These are phyloP conservation scores for Tricladium varicosporioides DNA, from an alignment of 2,329 filamentous ascomycete genomes.

Conservation along the genomic window DNA sequence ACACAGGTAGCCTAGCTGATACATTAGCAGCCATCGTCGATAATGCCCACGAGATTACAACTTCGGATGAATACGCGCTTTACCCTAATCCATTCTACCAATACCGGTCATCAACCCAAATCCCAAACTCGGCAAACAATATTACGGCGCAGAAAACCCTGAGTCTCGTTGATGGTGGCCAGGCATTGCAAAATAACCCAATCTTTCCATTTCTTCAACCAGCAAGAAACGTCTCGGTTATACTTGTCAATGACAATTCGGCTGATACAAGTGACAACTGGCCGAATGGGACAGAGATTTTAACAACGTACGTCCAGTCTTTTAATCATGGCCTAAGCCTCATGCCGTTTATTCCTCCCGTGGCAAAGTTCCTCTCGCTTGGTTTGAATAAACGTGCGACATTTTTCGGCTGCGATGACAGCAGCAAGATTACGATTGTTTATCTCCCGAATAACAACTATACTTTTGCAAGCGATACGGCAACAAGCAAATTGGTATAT, in stretches of 20 bases:
- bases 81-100: conserved; percentile 63
- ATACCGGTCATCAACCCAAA: conserved; percentile 36
- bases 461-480: conserved; percentile 34
- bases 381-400: conserved; percentile 26
- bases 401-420: conserved; percentile 44
- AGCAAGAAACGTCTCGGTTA: conserved; percentile 55
- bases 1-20: conserved; percentile 18
- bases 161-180: conserved; percentile 46
- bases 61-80: conserved; percentile 37
- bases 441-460: conserved; percentile 43
- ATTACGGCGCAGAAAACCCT: conserved; percentile 36
- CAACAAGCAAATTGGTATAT: conserved; percentile 37
- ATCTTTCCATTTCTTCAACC: conserved; percentile 47
- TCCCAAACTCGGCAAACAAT: conserved; percentile 39
- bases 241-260: conserved; percentile 63
- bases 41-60: conserved; percentile 29
- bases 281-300: conserved; percentile 44
- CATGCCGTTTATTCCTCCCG: conserved; percentile 44
- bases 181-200: conserved; percentile 43
- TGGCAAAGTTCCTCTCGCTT: conserved; percentile 35
- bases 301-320: conserved; percentile 28
- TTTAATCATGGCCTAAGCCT: conserved; percentile 28
- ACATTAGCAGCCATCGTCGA: conserved; percentile 33
- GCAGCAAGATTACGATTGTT: conserved; percentile 23
- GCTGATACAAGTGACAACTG: conserved; percentile 51